Evolutionary conservation across 2,329 filamentous ascomycete species (phyloP).

Genomic region (Alternaria longipes): DNA sequence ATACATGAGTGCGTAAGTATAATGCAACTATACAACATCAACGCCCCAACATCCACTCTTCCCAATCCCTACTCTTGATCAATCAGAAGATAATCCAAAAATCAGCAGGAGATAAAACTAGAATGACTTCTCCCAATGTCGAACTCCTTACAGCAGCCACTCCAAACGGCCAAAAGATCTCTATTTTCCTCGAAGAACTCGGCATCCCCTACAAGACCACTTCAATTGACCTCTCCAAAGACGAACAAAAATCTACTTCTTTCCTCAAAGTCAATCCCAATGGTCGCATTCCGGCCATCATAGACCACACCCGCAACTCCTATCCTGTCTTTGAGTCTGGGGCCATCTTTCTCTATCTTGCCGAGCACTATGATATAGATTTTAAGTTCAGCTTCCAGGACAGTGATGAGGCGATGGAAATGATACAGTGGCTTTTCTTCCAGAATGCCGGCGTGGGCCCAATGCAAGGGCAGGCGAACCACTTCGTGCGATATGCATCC

Average conservation of each 20-base stretch:
- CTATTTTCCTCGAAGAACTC: conserved; percentile 82
- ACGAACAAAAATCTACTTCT: conserved; percentile 79
- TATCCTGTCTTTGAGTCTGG: conserved; percentile 83
- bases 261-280: conserved; percentile 90
- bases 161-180: conserved; percentile 87
- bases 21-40: conserved; percentile 15
- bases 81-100: neutral
- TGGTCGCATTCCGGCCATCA: conserved; percentile 84
- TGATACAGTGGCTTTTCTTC: conserved; percentile 74
- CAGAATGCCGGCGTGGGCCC: conserved; percentile 81
- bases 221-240: conserved; percentile 70
- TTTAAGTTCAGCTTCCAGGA: conserved; percentile 82
- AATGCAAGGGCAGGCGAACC: conserved; percentile 80
- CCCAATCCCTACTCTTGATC: neutral
- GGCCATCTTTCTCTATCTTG: conserved; percentile 81
- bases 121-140: conserved; percentile 56
- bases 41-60: neutral
- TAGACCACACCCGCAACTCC: conserved; percentile 72
- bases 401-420: conserved; percentile 77
- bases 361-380: conserved; percentile 79
- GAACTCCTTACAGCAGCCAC: conserved; percentile 83
- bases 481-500: conserved; percentile 81
- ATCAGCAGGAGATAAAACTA: neutral
- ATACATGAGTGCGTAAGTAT: neutral
- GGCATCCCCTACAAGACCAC: conserved; percentile 52